A percentile compares a stretch with the other conserved stretches of the same genome.
Conservation (phyloP, 108 stramenopile genomes). For the Cafeteria roenbergensis region DNA sequence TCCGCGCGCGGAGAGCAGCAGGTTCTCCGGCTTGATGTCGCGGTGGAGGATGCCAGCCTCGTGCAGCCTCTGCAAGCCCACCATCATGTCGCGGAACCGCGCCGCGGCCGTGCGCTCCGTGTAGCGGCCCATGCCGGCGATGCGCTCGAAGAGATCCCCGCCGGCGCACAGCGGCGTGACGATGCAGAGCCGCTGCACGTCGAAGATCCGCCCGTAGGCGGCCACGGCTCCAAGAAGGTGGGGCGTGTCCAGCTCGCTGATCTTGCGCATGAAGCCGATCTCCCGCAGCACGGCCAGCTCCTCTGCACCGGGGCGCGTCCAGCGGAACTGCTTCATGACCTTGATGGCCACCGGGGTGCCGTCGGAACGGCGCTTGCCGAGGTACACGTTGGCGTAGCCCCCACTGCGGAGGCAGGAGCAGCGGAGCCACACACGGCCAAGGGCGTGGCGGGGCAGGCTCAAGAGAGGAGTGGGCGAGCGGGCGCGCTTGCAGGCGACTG, state of each 20-base stretch:
- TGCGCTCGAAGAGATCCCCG: constrained; percentile 26
- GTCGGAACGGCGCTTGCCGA: not conserved
- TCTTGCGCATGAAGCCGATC: constrained; percentile 12
- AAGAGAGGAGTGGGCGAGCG: too few species aligned
- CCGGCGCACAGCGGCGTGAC: constrained; percentile 5
- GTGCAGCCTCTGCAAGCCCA: constrained; percentile 22
- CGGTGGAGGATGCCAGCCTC: constrained; percentile 17
- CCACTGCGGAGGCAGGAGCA: not conserved
- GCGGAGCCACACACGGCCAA: too few species aligned
- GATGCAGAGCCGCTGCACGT: constrained; percentile 5
- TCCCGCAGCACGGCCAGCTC: constrained; percentile 4
- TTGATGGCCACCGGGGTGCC: not conserved
- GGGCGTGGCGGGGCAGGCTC: too few species aligned
- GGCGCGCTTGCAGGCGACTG: too few species aligned
- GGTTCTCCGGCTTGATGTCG: constrained; percentile 32
- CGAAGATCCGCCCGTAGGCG: not conserved
- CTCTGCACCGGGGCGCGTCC: too few species aligned
- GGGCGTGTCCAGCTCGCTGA: not conserved
- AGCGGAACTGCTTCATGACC: not conserved
- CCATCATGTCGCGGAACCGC: constrained; percentile 12
- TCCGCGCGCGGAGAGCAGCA: constrained; percentile 7
- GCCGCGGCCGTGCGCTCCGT: constrained; percentile 20
- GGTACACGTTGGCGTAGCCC: not conserved
- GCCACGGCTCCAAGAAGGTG: not conserved
- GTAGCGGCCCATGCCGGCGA: constrained; percentile 20